Base-by-base conservation (phyloP, 768 basidiomycete genomes). In the Kwoniella europaea region DNA sequence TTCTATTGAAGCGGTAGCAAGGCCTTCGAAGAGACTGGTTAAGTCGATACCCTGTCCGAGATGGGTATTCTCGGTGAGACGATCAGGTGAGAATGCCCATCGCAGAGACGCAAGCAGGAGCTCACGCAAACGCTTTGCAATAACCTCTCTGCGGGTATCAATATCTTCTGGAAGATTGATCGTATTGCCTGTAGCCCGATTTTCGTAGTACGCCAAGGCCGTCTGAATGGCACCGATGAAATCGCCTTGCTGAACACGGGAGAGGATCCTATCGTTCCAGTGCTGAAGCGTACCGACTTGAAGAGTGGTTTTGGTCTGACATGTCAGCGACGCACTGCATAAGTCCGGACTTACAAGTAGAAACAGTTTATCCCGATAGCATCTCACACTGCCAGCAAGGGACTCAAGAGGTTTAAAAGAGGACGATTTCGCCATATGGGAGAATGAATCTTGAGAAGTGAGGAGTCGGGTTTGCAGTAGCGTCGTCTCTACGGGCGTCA, bases 71-170 rank as follows among this genome's bases (percentile, higher is more conserved):
- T 98, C 97, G 24, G 87, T 90, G 89, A 98, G 90, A 27, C 97
- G 90, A 15, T 98, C 94, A 77, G 97, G 93, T 2, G 96, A 95
- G 83, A 99, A 99, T 1, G 91, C 90, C 82, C 95, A 98, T 20
- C 87, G 88, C 53, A 91, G 86, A 1, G 97, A 97, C 2, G 97
- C 94, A 12, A 86, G 84, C 90, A 99, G 91, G 41, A 99, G 86
- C 68, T 91, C 92, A 44, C 87, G 87, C 69, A 98, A 86, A 77
- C 91, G 91, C 63, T 88, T 86, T 2, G 91, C 91, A 52, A 97
- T 89, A 42, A 92, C 85, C 29, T 84, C 83, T 74, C 87, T 88
- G 24, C 91, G 88, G 54, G 87, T 86, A n/a, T 84, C 79, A 2
- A 85, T 84, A 56, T 90, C 88, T 64, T 88, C 87, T 0, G 97